Base-by-base conservation (phyloP, 176 grass and related monocot genomes). In the Cenchrus fungigraminus region DNA sequence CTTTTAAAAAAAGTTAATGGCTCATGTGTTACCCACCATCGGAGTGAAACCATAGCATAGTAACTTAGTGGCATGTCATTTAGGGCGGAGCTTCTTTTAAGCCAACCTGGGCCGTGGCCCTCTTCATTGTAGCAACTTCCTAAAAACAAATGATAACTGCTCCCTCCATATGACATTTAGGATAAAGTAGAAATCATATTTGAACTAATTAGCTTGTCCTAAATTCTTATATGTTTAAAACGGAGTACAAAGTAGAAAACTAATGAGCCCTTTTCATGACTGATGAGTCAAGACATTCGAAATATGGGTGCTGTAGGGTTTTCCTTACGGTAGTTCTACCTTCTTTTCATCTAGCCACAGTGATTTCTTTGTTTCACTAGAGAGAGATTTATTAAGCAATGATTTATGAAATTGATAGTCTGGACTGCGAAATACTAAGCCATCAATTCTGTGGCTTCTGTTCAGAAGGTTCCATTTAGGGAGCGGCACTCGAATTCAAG, bases 381-480 rank as follows among this genome's bases (percentile, higher is more conserved):
- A 67, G 28, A 61, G 25, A 45, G 15, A 74, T 68, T 32, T 77
- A 75, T 69, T 61, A 53, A 54, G 37, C 45, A 76, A 67, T 61
- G 29, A 12, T 79, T 80, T 74, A 74, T 79, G 67, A 73, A 80
- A 22, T 67, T 85, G 28, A 73, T 85, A 49, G 60, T 82, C 62
- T 86, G 45, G 68, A 84, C 12, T 79, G 52, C 17, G 9, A 53
- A 80, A 83, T 82, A 79, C 83, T 85, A 78, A 87, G 32, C 45
- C 32, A 44, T 85, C 42, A 60, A 93, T 74, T 82, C 12, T 84
- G 32, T 88, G 54, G 28, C 42, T 82, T 75, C 74, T 81, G 46
- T 74, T 67, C 72, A 95, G 90, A 95, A 95, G 91, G 82, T 86
- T 90, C 55, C 82, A 12, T 95, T 71, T 72, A 93, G 83, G 85